A percentile compares a stretch with the other conserved stretches of the same genome.
These are phyloP conservation scores for Selaginella tamariscina DNA, from an alignment of 75 land plant genomes.

Conservation along the genomic window DNA sequence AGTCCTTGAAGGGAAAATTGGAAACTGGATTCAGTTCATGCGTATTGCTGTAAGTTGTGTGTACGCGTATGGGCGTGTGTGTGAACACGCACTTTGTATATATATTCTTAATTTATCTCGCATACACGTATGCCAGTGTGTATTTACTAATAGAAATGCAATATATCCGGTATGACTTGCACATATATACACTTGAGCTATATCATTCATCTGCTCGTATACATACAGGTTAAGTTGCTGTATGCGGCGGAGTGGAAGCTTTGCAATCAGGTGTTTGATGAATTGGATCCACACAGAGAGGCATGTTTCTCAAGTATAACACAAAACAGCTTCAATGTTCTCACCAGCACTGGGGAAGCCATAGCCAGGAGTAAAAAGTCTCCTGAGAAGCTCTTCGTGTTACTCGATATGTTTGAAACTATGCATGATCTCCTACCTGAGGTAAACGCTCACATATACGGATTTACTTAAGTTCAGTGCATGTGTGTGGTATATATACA, in stretches of 20 bases:
- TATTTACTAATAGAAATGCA: no score
- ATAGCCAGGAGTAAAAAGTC: constrained; percentile 87
- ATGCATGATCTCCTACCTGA: constrained; percentile 91
- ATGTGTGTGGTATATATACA: no score
- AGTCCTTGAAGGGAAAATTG: constrained; percentile 74
- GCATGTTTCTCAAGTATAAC: constrained; percentile 76
- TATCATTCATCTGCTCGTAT: no score
- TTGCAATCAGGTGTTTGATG: constrained; percentile 77
- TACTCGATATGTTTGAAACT: constrained; percentile 91
- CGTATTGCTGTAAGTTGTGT: constrained; percentile 59
- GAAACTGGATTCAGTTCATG: constrained; percentile 88
- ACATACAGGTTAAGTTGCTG: constrained; percentile 54
- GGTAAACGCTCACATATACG: constrained; percentile 30
- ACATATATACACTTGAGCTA: no score
- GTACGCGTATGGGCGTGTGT: neutral
- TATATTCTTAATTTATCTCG: no score
- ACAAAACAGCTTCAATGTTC: constrained; percentile 50
- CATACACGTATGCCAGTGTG: no score
- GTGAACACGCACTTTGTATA: no score
- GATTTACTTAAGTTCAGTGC: no score
- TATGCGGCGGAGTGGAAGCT: constrained; percentile 73
- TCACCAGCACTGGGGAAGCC: constrained; percentile 84
- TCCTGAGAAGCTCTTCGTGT: constrained; percentile 87
- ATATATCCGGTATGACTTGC: no score
- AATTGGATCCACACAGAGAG: constrained; percentile 47